These are phyloP conservation scores for Phytophthora sansomeana DNA, from an alignment of 352 stramenopile species.

Conservation along the genomic window DNA sequence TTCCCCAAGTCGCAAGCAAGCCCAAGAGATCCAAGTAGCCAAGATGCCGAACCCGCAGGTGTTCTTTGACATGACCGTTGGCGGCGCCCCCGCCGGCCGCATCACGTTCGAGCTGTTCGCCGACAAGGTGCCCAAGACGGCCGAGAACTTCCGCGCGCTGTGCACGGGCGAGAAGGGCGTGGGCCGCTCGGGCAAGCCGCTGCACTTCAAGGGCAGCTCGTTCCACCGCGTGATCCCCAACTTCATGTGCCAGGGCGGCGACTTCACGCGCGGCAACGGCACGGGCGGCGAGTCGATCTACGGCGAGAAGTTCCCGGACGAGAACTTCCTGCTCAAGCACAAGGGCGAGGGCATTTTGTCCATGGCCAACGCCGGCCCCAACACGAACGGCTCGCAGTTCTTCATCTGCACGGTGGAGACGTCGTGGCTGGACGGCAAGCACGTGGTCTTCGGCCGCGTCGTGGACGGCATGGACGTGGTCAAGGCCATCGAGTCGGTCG, in stretches of 20 bases:
- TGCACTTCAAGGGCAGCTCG: constrained; percentile 85
- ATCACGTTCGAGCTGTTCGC: constrained; percentile 91
- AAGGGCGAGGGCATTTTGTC: constrained; percentile 92
- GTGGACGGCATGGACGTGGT: constrained; percentile 97
- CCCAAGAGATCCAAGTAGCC: constrained; percentile 16
- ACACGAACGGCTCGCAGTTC: constrained; percentile 98
- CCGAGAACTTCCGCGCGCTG: constrained; percentile 98
- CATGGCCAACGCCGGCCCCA: constrained; percentile 96
- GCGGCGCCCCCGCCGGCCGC: constrained; percentile 88
- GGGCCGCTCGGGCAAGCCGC: constrained; percentile 73
- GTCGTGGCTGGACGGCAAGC: constrained; percentile 92
- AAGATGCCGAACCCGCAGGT: constrained; percentile 93
- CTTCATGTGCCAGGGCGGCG: constrained; percentile 96
- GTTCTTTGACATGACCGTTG: constrained; percentile 99
- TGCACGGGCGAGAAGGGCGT: constrained; percentile 98
- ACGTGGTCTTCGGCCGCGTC: constrained; percentile 97
- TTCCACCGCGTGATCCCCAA: constrained; percentile 95
- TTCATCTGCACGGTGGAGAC: constrained; percentile 95
- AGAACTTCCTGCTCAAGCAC: constrained; percentile 99
- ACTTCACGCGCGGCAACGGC: constrained; percentile 97
- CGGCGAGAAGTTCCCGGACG: constrained; percentile 95
- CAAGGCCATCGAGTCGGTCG: constrained; percentile 96
- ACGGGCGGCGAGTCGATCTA: constrained; percentile 96
- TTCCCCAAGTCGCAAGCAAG: constrained; percentile 46
- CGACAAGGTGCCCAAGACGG: constrained; percentile 93